Evolutionary conservation across 352 stramenopile species (phyloP), one percentile per base, ranked within the genome.

Genomic region (Phytophthora quininea): DNA sequence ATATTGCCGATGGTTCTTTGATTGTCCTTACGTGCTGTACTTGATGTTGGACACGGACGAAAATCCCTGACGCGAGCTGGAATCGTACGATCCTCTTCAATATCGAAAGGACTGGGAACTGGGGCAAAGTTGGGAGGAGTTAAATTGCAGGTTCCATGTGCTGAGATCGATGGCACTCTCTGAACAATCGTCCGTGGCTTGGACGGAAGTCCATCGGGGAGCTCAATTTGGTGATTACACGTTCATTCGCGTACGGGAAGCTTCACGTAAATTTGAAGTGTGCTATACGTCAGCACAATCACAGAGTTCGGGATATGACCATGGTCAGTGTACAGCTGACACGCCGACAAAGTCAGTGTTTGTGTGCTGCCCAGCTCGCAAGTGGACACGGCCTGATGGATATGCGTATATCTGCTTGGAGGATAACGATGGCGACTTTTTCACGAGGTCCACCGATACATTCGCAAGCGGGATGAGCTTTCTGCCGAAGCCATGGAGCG

Each of bases 391-490:
- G 7, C 37, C 40, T 6, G 31, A 27, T 42, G 54, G 42, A 5
- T 3, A 47, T 48, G 12, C 14, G n/a, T 57, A 3, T 9, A 15
- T 52, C 29, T 53, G 19, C 50, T 7, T 60, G 7, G 38, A 60
- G 52, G 40, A 52, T 48, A 6, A 42, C 8, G 30, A 33, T 24
- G 53, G 29, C 3, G 40, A 40, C n/a, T n/a, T 32, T 52, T 59
- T 31, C 53, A 59, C 29, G 54, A 60, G n/a, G 42, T 53, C 40
- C 54, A 52, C 38, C 37, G 49, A 15, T 58, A 38, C 15, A 59
- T 51, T 31, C 12, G 54, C 6, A 33, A 19, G 12, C 1, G 52
- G 45, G 42, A 14, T 4, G n/a, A 51, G 4, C 15, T 60, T 15
- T 53, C 29, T 12, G 4, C 31, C 29, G 40, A 60, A n/a, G 40